Percentiles rank a stretch among this genome's conserved stretches.
These are phyloP conservation scores for Vanrija sp. DNA, from an alignment of 1,284 basidiomycete genomes.

Conservation along the genomic window DNA sequence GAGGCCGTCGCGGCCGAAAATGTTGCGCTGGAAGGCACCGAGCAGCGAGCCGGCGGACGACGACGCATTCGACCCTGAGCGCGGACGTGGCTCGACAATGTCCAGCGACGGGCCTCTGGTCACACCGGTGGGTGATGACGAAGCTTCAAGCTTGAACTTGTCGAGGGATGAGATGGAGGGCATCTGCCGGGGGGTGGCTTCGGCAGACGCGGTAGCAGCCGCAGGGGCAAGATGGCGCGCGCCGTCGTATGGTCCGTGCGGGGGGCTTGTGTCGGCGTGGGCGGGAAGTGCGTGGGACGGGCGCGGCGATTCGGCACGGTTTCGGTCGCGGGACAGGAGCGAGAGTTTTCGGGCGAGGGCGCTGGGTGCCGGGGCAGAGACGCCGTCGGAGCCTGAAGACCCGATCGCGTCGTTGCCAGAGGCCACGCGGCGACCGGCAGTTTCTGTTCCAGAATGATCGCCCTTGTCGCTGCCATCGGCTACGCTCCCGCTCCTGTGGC, in stretches of 20 bases:
- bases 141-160: slow-evolving; percentile 16
- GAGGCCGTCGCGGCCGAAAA: slow-evolving; percentile 14
- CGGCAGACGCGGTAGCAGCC: slow-evolving; percentile 3
- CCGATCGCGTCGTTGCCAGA: slow-evolving; percentile 10
- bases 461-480: slow-evolving; percentile 21
- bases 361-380: neutral
- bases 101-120: neutral
- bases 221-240: slow-evolving; percentile 12
- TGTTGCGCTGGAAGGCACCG: slow-evolving; percentile 10
- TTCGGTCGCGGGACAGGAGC: neutral
- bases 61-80: slow-evolving; percentile 10
- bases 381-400: neutral
- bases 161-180: slow-evolving; percentile 14
- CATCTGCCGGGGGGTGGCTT: slow-evolving; percentile 13
- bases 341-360: slow-evolving; percentile 11
- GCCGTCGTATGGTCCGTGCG: neutral
- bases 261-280: neutral
- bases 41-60: slow-evolving; percentile 13
- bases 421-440: slow-evolving; percentile 6
- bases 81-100: slow-evolving; percentile 6
- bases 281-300: slow-evolving; percentile 4
- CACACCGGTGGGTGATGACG: slow-evolving; percentile 13
- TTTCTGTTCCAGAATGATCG: slow-evolving; percentile 7
- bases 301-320: slow-evolving; percentile 11
- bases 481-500: slow-evolving; percentile 31